Conservation (phyloP, 352 stramenopile species). For the Phytopythium aichiense region DNA sequence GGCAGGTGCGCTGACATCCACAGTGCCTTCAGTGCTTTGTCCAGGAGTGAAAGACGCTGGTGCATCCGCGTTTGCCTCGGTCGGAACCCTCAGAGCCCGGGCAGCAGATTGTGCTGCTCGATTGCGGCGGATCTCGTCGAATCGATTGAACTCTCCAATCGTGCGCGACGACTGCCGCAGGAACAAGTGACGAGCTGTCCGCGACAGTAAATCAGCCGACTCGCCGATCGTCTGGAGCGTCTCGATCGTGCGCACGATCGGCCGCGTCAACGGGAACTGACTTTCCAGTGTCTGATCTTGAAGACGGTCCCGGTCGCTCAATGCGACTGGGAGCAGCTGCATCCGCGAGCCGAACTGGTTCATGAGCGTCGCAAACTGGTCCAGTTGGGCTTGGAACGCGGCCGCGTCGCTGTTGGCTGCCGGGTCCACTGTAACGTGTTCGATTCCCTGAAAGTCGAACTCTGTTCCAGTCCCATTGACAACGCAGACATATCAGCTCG, state of each 20-base stretch:
- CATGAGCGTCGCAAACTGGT: slow-evolving; percentile 38
- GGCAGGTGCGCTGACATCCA: background rate
- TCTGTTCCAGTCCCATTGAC: background rate
- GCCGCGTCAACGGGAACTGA: slow-evolving; percentile 10
- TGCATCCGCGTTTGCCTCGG: background rate
- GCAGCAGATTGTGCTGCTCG: background rate
- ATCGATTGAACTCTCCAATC: background rate
- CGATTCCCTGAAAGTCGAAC: slow-evolving; percentile 7
- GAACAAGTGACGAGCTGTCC: slow-evolving; percentile 46
- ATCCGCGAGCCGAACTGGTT: slow-evolving; percentile 43
- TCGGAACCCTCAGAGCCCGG: background rate
- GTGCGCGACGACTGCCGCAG: slow-evolving; percentile 32
- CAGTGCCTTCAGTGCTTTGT: background rate
- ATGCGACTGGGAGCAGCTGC: slow-evolving; percentile 37
- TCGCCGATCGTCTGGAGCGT: slow-evolving; percentile 53
- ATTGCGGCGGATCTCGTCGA: background rate
- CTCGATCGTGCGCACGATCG: slow-evolving; percentile 46
- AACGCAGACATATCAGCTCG: background rate
- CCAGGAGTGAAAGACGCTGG: background rate
- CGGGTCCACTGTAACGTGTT: slow-evolving; percentile 9
- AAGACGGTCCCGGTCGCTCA: slow-evolving; percentile 12
- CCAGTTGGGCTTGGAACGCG: slow-evolving; percentile 42
- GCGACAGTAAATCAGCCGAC: slow-evolving; percentile 38
- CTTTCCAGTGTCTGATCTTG: slow-evolving; percentile 6
- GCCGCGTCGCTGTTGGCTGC: slow-evolving; percentile 15